Percentiles rank a stretch among this genome's conserved stretches.
These are phyloP conservation scores for Madurella fahalii DNA, from an alignment of 2,329 filamentous ascomycete genomes.

Conservation along the genomic window DNA sequence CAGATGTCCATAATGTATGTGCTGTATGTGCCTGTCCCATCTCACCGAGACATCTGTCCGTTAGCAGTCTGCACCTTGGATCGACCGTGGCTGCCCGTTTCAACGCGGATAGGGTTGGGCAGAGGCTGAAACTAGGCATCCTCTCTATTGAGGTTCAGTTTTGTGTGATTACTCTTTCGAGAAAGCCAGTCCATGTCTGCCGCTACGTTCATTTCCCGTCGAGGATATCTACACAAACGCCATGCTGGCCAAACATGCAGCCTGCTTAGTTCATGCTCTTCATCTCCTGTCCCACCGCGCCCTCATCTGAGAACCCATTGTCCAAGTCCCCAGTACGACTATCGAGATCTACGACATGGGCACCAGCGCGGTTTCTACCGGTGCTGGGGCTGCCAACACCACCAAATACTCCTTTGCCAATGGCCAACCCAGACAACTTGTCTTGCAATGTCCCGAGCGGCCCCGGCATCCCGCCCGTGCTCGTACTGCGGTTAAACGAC, in stretches of 20 bases:
- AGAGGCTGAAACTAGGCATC: no score
- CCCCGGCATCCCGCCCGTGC: slow-evolving; percentile 40
- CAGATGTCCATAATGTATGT: no score
- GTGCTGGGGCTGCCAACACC: slow-evolving; percentile 10
- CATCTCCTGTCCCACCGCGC: slow-evolving; percentile 24
- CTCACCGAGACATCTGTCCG: no score
- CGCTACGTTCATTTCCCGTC: no score
- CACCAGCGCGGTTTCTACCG: slow-evolving; percentile 12
- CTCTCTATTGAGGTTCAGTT: no score
- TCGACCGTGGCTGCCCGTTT: no score
- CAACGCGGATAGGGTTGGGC: no score
- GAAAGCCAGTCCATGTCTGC: no score
- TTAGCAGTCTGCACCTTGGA: no score
- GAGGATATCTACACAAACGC: no score
- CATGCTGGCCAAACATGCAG: neutral
- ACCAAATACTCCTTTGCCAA: slow-evolving; percentile 41
- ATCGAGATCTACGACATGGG: slow-evolving; percentile 2
- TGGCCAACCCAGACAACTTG: slow-evolving; percentile 44
- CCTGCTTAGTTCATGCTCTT: slow-evolving; percentile 20
- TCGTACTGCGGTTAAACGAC: slow-evolving; percentile 41
- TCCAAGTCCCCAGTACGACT: neutral
- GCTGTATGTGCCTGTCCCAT: no score
- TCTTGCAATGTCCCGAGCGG: slow-evolving; percentile 46
- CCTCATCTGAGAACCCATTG: slow-evolving; percentile 5
- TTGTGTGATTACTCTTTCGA: no score